Evolutionary conservation across 495 filamentous ascomycete genomes (phyloP).

Genomic region (Jackrogersella multiformis): DNA sequence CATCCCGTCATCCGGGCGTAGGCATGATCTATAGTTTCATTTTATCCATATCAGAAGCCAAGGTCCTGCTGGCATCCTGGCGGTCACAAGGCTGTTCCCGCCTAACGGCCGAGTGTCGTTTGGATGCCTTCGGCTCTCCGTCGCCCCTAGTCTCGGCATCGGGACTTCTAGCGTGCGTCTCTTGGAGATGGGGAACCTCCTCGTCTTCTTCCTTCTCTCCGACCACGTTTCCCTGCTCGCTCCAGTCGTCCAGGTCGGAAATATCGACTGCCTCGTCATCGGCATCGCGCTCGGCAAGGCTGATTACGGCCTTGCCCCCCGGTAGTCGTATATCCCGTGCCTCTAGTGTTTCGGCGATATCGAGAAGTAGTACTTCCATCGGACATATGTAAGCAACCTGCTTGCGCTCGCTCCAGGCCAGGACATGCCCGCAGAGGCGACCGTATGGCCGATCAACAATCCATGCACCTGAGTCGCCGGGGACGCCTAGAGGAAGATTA

Average conservation of each 20-base stretch:
- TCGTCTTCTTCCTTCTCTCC: conserved; percentile 29
- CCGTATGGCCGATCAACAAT: conserved; percentile 82
- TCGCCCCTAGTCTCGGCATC: not conserved
- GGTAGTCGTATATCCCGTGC: conserved; percentile 65
- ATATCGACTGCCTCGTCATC: conserved; percentile 34
- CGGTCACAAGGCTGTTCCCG: conserved; percentile 16
- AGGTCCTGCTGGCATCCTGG: not conserved
- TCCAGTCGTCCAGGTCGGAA: conserved; percentile 32
- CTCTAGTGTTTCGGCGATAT: conserved; percentile 80
- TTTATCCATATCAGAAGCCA: conserved; percentile 40
- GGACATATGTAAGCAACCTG: conserved; percentile 88
- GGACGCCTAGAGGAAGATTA: conserved; percentile 63
- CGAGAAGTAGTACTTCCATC: conserved; percentile 88
- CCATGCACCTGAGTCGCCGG: conserved; percentile 94
- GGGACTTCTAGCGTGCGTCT: not conserved
- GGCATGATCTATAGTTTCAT: conserved; percentile 32
- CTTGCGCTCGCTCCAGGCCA: conserved; percentile 82
- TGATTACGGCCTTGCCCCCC: conserved; percentile 47
- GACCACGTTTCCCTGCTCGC: conserved; percentile 5
- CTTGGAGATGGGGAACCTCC: conserved; percentile 18
- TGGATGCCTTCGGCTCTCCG: not conserved
- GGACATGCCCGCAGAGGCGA: conserved; percentile 86
- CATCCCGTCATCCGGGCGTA: conserved; percentile 7
- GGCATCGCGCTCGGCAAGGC: not conserved
- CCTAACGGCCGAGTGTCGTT: conserved; percentile 18